A percentile compares a stretch with the other conserved stretches of the same genome.
Evolutionary conservation across 805 yeast species (phyloP).

Genomic region (Suhomyces vadensis): DNA sequence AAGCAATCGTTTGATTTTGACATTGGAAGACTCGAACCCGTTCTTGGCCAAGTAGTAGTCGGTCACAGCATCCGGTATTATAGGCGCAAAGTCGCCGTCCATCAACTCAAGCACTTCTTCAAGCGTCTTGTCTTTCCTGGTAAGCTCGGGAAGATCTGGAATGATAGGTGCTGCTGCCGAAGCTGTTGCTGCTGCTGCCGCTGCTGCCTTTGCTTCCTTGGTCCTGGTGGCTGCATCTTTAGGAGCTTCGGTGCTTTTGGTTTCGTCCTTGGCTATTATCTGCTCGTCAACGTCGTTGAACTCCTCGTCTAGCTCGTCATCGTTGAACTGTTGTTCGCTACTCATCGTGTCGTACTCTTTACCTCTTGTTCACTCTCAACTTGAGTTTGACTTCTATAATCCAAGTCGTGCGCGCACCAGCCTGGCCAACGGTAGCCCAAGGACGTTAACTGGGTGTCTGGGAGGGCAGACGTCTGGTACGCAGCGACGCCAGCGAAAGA

Average conservation of each 20-base stretch:
- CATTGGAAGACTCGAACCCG: slow-evolving; percentile 80
- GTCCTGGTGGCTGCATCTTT: background rate
- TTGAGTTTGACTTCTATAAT: background rate
- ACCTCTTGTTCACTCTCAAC: background rate
- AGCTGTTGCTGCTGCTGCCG: slow-evolving; percentile 6
- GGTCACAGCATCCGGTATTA: slow-evolving; percentile 91
- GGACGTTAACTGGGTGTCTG: too few relatives aligned
- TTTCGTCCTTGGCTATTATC: background rate
- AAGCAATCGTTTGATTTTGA: slow-evolving; percentile 70
- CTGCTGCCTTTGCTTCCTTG: background rate
- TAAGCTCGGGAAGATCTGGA: slow-evolving; percentile 63
- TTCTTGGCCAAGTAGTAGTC: slow-evolving; percentile 86
- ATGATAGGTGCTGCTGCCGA: slow-evolving; percentile 18
- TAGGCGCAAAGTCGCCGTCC: slow-evolving; percentile 87
- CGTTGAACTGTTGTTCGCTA: slow-evolving; percentile 4
- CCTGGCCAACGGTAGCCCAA: background rate
- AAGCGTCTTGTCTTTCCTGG: slow-evolving; percentile 77
- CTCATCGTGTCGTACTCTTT: slow-evolving; percentile 6
- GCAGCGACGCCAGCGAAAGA: too few relatives aligned
- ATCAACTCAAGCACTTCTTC: slow-evolving; percentile 82
- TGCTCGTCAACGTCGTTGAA: slow-evolving; percentile 23
- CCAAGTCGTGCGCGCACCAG: background rate
- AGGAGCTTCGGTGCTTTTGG: background rate
- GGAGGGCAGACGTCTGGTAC: too few relatives aligned
- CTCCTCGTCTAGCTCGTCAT: slow-evolving; percentile 25